Evolutionary conservation across 108 stramenopile genomes (phyloP).

Genomic region (Seminavis robusta): DNA sequence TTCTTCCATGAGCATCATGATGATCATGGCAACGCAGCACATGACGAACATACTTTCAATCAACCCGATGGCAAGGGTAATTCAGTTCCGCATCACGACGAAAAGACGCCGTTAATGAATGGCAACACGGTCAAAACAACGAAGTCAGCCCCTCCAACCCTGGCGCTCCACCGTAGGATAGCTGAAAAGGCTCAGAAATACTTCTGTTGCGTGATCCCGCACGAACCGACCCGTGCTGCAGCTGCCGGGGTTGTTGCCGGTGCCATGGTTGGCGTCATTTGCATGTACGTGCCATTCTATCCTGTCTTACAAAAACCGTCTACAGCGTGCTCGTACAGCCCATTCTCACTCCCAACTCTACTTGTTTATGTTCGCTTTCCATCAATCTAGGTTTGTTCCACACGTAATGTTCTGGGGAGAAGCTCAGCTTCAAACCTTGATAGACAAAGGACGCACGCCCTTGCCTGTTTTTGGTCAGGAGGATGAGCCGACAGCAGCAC

Average conservation of each 20-base stretch:
- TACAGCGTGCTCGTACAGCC: too few relatives aligned
- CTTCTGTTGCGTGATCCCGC: conserved; percentile 16
- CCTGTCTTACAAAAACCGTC: too few relatives aligned
- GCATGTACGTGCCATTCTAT: too few relatives aligned
- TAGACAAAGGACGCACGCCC: conserved; percentile 59
- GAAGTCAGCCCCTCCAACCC: neutral
- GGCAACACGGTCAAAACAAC: neutral
- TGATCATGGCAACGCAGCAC: too few relatives aligned
- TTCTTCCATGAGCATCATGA: conserved; percentile 24
- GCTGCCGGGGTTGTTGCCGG: conserved; percentile 41
- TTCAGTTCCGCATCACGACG: conserved; percentile 1
- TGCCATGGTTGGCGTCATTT: conserved; percentile 32
- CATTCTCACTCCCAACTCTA: too few relatives aligned
- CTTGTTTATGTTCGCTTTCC: too few relatives aligned
- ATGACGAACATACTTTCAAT: too few relatives aligned
- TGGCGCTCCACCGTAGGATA: neutral
- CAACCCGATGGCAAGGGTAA: too few relatives aligned
- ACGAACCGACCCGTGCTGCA: conserved; percentile 38
- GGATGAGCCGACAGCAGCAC: conserved; percentile 38
- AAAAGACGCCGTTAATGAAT: conserved; percentile 11
- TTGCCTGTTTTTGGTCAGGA: conserved; percentile 50
- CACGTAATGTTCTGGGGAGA: conserved; percentile 68
- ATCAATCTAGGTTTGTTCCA: too few relatives aligned
- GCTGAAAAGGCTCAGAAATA: neutral
- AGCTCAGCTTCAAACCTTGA: conserved; percentile 58